Percentiles rank a stretch among this genome's conserved stretches.
These are phyloP conservation scores for Raffaelea arxii DNA, from an alignment of 2,329 filamentous ascomycete species.

Conservation along the genomic window DNA sequence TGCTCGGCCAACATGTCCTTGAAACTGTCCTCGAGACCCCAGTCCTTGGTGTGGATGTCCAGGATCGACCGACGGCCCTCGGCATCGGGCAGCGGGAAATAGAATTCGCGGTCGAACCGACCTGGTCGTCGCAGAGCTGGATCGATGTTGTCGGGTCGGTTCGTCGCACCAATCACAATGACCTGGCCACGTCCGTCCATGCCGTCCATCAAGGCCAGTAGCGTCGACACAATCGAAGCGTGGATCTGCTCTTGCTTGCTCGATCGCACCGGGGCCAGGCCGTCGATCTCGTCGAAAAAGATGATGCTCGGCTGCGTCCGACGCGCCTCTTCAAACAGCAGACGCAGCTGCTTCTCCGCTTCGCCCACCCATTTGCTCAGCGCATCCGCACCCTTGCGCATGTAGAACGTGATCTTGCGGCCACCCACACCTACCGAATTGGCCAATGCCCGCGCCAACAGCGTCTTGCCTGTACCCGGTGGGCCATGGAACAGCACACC, in stretches of 20 bases:
- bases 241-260: conserved; percentile 99
- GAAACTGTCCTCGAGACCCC: conserved; percentile 73
- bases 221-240: conserved; percentile 88
- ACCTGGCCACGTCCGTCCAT: conserved; percentile 98
- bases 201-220: conserved; percentile 92
- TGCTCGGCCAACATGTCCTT: conserved; percentile 76
- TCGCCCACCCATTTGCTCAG: conserved; percentile 99
- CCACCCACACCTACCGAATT: conserved; percentile 84
- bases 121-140: conserved; percentile 89
- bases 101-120: conserved; percentile 94
- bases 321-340: conserved; percentile 91
- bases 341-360: conserved; percentile 84
- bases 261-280: conserved; percentile 86
- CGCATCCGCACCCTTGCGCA: conserved; percentile 97
- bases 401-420: conserved; percentile 96
- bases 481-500: conserved; percentile 96
- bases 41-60: conserved; percentile 90
- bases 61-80: conserved; percentile 77
- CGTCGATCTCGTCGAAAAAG: conserved; percentile 99
- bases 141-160: conserved; percentile 92
- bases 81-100: conserved; percentile 83
- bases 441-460: conserved; percentile 87
- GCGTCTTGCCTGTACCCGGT: conserved; percentile 92
- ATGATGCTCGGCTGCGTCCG: conserved; percentile 98
- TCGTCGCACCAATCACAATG: conserved; percentile 97